Conservation (phyloP, 108 stramenopile genomes). For the Fistulifera pelliculosa region DNA sequence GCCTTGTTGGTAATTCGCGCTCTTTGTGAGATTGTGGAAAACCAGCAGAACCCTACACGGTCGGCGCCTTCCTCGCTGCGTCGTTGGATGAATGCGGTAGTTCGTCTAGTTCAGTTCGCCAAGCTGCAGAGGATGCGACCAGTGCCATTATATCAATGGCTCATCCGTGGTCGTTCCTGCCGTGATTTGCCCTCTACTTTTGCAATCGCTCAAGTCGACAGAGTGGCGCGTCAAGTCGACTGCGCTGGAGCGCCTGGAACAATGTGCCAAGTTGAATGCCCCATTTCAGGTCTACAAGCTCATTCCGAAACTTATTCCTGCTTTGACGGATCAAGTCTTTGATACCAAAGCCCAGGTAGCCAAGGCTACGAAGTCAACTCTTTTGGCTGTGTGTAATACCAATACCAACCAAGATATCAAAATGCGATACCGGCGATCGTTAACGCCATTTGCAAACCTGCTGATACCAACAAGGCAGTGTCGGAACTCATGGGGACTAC, state of each 20-base stretch:
- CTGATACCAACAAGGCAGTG: conserved; percentile 85
- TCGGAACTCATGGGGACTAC: conserved; percentile 91
- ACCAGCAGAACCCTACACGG: conserved; percentile 68
- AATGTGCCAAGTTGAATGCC: conserved; percentile 43
- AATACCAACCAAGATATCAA: conserved; percentile 79
- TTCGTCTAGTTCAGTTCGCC: conserved; percentile 48
- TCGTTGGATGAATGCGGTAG: conserved; percentile 78
- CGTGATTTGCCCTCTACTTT: conserved; percentile 62
- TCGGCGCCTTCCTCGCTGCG: conserved; percentile 66
- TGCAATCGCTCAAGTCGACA: conserved; percentile 56
- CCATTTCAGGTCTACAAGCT: conserved; percentile 51
- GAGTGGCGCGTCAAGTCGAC: conserved; percentile 81
- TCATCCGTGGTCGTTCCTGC: conserved; percentile 53
- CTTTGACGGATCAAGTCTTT: conserved; percentile 75
- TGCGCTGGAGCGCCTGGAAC: conserved; percentile 63
- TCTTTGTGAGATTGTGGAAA: conserved; percentile 64
- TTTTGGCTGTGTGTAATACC: conserved; percentile 75
- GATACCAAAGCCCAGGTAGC: conserved; percentile 92
- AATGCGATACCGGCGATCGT: conserved; percentile 86
- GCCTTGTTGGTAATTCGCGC: conserved; percentile 68
- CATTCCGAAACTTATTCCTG: conserved; percentile 84
- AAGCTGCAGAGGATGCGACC: conserved; percentile 75
- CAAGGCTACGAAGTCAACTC: conserved; percentile 66
- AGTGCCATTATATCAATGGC: conserved; percentile 48
- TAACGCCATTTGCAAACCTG: conserved; percentile 82